Percentiles rank a stretch among this genome's conserved stretches.
phyloP scores from a whole-genome alignment of 2,329 filamentous ascomycete species.

The Phialophora tarda region DNA sequence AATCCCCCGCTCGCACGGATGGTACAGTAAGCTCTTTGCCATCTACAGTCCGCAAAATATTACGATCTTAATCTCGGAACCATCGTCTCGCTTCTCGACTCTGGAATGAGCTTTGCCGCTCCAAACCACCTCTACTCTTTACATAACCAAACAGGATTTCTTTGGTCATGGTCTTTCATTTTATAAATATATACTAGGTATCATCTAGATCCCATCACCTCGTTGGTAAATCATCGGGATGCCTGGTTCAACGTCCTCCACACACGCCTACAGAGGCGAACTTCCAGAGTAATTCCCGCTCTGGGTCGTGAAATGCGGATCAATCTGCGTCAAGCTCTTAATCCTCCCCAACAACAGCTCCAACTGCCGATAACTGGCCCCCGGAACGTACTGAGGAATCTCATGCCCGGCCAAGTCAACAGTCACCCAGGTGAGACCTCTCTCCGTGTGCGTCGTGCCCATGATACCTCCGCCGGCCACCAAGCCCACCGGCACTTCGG shows the following conservation, averaged over 20 bases:
- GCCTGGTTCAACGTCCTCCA: too few species aligned
- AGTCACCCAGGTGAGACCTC: slow-evolving; percentile 51
- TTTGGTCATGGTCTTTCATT: too few species aligned
- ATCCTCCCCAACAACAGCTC: slow-evolving; percentile 75
- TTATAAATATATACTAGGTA: too few species aligned
- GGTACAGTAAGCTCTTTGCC: too few species aligned
- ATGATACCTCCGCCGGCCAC: slow-evolving; percentile 50
- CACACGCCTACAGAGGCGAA: slow-evolving; percentile 8
- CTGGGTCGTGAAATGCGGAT: slow-evolving; percentile 33
- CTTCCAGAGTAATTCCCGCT: slow-evolving; percentile 30
- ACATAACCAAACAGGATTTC: neutral
- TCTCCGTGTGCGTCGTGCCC: slow-evolving; percentile 51
- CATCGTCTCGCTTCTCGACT: neutral
- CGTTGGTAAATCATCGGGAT: too few species aligned
- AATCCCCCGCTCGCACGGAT: too few species aligned
- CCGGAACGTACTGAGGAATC: slow-evolving; percentile 69
- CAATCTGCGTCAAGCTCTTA: slow-evolving; percentile 27
- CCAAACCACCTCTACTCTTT: neutral
- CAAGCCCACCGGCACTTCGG: slow-evolving; percentile 42
- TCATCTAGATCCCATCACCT: too few species aligned
- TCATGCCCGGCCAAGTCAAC: slow-evolving; percentile 42
- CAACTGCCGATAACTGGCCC: slow-evolving; percentile 71
- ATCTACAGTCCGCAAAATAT: too few species aligned
- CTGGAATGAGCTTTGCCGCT: neutral
- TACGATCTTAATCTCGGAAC: neutral